Evolutionary conservation across 2,329 filamentous ascomycete species (phyloP).

Genomic region (Zymoseptoria tritici): DNA sequence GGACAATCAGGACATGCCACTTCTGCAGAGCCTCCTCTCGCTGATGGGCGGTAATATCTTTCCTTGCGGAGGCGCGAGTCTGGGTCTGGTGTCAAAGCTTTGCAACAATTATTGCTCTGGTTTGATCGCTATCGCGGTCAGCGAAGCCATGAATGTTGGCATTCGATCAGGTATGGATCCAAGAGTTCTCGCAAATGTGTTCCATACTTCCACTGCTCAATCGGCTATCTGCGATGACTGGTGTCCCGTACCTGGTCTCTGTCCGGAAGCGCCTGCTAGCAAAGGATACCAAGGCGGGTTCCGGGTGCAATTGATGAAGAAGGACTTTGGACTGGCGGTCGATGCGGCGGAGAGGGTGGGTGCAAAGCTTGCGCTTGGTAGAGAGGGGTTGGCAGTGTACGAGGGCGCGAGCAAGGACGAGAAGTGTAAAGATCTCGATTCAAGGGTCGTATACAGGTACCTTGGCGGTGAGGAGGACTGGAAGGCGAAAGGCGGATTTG

Average conservation of each 20-base stretch:
- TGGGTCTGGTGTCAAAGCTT: conserved; percentile 53
- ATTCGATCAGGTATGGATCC: conserved; percentile 52
- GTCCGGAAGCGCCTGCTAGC: conserved; percentile 40
- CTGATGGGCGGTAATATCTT: conserved; percentile 50
- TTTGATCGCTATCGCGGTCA: conserved; percentile 51
- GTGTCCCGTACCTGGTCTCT: conserved; percentile 46
- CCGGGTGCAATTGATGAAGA: conserved; percentile 53
- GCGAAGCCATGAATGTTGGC: conserved; percentile 54
- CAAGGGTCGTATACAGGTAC: conserved; percentile 51
- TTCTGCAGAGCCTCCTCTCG: conserved; percentile 39
- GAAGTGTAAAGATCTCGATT: conserved; percentile 48
- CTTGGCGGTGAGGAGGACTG: conserved; percentile 49
- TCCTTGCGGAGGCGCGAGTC: conserved; percentile 48
- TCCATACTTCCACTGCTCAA: conserved; percentile 46
- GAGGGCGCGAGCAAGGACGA: conserved; percentile 45
- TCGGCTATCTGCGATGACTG: conserved; percentile 46
- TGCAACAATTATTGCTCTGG: conserved; percentile 56
- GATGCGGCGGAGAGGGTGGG: conserved; percentile 49
- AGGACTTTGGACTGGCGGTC: conserved; percentile 50
- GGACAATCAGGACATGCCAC: conserved; percentile 37
- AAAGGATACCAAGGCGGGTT: conserved; percentile 50
- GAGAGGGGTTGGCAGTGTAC: conserved; percentile 46
- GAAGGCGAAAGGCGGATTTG: conserved; percentile 25
- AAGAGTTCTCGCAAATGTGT: conserved; percentile 45
- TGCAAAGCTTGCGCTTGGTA: conserved; percentile 44